Conservation (phyloP, 345 rosid genomes). For the Syzygium aqueum region DNA sequence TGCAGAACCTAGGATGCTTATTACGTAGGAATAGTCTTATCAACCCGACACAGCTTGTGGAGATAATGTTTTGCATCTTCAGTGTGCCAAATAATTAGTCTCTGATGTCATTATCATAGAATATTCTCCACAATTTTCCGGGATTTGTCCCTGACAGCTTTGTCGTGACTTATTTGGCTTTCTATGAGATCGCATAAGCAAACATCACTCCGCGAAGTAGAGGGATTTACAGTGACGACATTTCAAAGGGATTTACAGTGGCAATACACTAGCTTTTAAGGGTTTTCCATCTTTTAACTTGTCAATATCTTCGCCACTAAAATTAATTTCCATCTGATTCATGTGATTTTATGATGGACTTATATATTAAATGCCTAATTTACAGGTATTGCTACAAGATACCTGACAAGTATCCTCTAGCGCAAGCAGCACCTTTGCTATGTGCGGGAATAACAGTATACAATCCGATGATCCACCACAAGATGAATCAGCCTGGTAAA, state of each 20-base stretch:
- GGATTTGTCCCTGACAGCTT: background rate
- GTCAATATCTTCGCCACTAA: background rate
- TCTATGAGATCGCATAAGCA: background rate
- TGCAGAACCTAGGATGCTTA: background rate
- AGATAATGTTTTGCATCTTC: background rate
- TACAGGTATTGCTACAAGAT: constrained; percentile 34
- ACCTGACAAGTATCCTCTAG: constrained; percentile 25
- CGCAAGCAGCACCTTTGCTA: constrained; percentile 27
- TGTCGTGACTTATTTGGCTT: background rate
- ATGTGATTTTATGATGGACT: background rate
- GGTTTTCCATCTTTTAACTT: background rate
- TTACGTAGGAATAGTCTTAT: background rate
- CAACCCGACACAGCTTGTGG: background rate
- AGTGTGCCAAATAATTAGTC: background rate
- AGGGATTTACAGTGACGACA: background rate
- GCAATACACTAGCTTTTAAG: background rate
- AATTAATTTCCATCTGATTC: background rate
- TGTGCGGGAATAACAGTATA: constrained; percentile 38
- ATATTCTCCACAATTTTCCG: background rate
- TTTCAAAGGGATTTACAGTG: background rate
- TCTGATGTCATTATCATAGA: no score
- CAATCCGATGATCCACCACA: constrained; percentile 26
- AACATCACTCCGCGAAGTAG: background rate
- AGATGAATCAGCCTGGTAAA: constrained; percentile 35
- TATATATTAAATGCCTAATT: background rate